A percentile compares a stretch with the other conserved stretches of the same genome.
Evolutionary conservation across 768 basidiomycete genomes (phyloP).

Genomic region (Epithele typhae): DNA sequence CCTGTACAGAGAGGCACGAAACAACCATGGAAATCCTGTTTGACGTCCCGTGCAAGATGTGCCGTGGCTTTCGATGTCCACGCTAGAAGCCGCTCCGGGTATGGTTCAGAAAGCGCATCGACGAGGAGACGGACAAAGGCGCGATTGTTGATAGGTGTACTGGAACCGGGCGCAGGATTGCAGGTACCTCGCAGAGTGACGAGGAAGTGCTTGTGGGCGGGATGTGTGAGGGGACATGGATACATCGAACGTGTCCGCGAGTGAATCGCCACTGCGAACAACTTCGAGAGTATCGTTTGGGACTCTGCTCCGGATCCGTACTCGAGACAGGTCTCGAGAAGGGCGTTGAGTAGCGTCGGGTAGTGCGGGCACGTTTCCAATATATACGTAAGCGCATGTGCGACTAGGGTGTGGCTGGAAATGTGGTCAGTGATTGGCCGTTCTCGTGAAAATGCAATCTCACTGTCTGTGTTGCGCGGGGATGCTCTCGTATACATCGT

Average conservation of each 20-base stretch:
- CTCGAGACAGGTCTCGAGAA: constrained; percentile 49
- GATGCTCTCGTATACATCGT: constrained; percentile 47
- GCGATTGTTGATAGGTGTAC: constrained; percentile 21
- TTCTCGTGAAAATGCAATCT: constrained; percentile 1
- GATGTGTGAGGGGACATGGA: constrained; percentile 32
- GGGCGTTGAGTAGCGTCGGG: constrained; percentile 42
- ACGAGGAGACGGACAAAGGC: constrained; percentile 32
- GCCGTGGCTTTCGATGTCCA: constrained; percentile 43
- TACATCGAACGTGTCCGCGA: constrained; percentile 18
- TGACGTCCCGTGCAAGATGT: constrained; percentile 30
- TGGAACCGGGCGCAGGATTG: constrained; percentile 15
- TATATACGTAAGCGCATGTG: constrained; percentile 49
- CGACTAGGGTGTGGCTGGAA: constrained; percentile 44
- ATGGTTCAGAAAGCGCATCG: constrained; percentile 23
- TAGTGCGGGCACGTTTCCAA: constrained; percentile 41
- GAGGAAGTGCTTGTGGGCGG: constrained; percentile 44
- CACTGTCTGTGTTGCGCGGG: constrained; percentile 52
- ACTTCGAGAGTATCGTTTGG: constrained; percentile 33
- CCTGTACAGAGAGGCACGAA: constrained; percentile 29
- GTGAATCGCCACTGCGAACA: constrained; percentile 38
- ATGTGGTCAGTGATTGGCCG: neutral
- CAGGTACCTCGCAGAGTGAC: constrained; percentile 40
- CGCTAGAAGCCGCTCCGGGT: constrained; percentile 14
- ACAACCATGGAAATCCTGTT: constrained; percentile 26
- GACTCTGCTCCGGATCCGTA: constrained; percentile 42